Percentiles rank a stretch among this genome's conserved stretches.
These are phyloP conservation scores for Favolaschia claudopus DNA, from an alignment of 768 basidiomycete genomes.

Conservation along the genomic window DNA sequence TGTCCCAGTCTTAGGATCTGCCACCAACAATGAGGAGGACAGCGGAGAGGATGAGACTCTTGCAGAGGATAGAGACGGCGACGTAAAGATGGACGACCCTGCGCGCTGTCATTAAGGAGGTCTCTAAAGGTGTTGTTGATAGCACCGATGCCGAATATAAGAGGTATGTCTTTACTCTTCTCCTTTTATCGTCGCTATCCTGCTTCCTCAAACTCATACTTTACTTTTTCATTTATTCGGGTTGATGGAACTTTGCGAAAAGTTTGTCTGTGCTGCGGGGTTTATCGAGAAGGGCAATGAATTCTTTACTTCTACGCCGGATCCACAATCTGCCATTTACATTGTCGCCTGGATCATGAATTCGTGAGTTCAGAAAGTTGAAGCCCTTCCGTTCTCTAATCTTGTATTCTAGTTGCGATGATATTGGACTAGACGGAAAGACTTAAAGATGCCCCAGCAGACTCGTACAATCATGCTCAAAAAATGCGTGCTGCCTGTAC, in stretches of 20 bases:
- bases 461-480: slow-evolving; percentile 40
- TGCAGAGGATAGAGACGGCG: slow-evolving; percentile 1
- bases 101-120: slow-evolving; percentile 20
- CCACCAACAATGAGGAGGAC: neutral
- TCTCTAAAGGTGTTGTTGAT: slow-evolving; percentile 39
- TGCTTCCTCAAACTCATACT: no score
- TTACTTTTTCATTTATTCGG: slow-evolving; percentile 9
- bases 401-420: slow-evolving; percentile 31
- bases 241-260: slow-evolving; percentile 24
- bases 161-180: slow-evolving; percentile 24
- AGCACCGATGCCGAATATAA: slow-evolving; percentile 36
- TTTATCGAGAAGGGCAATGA: slow-evolving; percentile 21
- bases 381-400: neutral
- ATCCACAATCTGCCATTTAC: slow-evolving; percentile 23
- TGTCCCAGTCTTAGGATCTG: neutral
- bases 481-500: slow-evolving; percentile 44
- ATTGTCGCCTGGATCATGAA: slow-evolving; percentile 41
- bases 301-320: slow-evolving; percentile 29
- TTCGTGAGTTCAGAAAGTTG: slow-evolving; percentile 12
- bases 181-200: neutral
- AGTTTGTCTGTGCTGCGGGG: slow-evolving; percentile 24
- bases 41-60: neutral
- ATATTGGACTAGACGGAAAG: slow-evolving; percentile 31
- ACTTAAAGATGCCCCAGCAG: slow-evolving; percentile 11
- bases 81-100: neutral